Evolutionary conservation across 2,329 filamentous ascomycete genomes (phyloP), one percentile per base, ranked within the genome.

Genomic region (Zopfia rhizophila): DNA sequence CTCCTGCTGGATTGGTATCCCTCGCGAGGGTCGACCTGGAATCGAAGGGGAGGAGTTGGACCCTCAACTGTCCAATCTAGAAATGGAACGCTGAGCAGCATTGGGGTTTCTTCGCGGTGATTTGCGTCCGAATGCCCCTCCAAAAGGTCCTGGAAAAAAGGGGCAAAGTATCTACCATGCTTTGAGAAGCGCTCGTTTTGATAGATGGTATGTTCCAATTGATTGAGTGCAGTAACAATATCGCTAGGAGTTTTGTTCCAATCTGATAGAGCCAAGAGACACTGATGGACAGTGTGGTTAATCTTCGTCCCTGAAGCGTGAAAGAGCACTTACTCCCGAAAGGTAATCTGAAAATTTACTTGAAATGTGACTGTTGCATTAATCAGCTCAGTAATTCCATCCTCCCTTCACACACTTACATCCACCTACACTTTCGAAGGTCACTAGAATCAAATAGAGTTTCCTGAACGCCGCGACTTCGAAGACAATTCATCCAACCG

Each of bases 131-230:
- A 38, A 16, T 35, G 29, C 4, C 38, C 48, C 6, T 63, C 53
- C 3, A 50, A 38, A 3, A 76, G 56, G n/a, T 60, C 51, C 45
- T 73, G 60, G 14, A 66, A 66, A 46, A 75, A 76, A 1, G 73
- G 73, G 14, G 69, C 63, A 53, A 76, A 76, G 42, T 73, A 72
- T 45, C 72, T 65, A 10, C 74, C 73, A 53, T 76, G 74, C 42
- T 74, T 74, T 2, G 73, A 75, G 47, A 74, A 75, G 0, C 74
- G 63, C 30, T 74, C 73, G 22, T 75, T 66, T 35, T 70, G 65
- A 29, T 72, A 60, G 22, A 76, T 58, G 30, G 63, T 67, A 24
- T 68, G 60, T 33, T 74, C 67, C 11, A 76, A 55, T 46, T 66
- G 64, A 27, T 64, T 58, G 8, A 70, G 53, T 3, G 61, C 58